Evolutionary conservation across 352 stramenopile genomes (phyloP), one percentile per base, ranked within the genome.

Genomic region (Pythium aphanidermatum): DNA sequence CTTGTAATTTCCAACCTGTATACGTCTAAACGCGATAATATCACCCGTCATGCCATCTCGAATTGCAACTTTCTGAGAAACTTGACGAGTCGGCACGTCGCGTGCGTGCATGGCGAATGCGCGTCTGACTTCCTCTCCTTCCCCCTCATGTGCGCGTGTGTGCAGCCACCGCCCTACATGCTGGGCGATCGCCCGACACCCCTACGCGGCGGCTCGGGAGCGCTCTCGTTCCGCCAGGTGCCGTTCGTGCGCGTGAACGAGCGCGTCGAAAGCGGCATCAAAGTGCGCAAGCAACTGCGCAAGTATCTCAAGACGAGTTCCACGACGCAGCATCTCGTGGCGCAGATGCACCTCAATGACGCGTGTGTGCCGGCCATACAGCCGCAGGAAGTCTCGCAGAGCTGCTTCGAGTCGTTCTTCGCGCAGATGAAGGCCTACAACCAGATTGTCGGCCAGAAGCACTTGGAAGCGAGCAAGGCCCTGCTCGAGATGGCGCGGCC

Each of bases 291-390:
- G 55, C 75, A 92, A 51, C 57, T 92, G 28, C 63, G 75, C 56
- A 90, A 90, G 61, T 92, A 92, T 58, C 61, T 92, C 16, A 86
- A 86, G 50, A 72, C 78, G 36, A 80, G 67, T 46, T 82, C 76
- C 2, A 60, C 63, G 21, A 86, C 81, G 49, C 78, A 92, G 68
- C 72, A 85, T 30, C 75, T 87, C 52, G 78, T 89, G 29, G 76
- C 78, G 43, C 75, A 90, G 55, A 82, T 80, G 43, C 80, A 88
- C 50, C 57, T 92, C 29, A 87, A 71, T 41, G 77, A 90, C 59
- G 75, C 77, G 26, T 87, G 75, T 58, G 60, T 92, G 31, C 56
- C 72, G 16, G 53, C 73, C n/a, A 72, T 89, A 56, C 75, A 87
- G 52, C 75, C 81, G 26, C 75, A 91, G 48, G 81, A 92, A 37